phyloP scores from a whole-genome alignment of 495 filamentous ascomycete species.

The Emericellopsis terricola region DNA sequence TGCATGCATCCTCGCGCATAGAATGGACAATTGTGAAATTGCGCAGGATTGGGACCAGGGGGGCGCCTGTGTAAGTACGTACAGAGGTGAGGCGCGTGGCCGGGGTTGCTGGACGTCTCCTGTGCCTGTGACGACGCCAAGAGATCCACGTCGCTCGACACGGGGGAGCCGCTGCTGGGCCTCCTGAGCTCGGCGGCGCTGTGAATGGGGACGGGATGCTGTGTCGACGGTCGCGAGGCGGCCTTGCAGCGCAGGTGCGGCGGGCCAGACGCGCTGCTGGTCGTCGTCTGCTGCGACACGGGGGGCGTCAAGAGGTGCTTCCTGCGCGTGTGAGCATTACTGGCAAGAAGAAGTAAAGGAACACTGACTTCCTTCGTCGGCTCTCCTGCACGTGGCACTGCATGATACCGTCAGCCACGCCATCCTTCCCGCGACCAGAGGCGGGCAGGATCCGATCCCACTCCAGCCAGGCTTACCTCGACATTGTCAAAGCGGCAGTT shows the following conservation, averaged over 20 bases:
- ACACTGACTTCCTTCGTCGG: slow-evolving; percentile 68
- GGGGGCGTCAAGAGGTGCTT: slow-evolving; percentile 17
- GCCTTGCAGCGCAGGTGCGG: slow-evolving; percentile 19
- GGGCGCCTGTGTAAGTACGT: neutral
- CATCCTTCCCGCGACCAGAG: too few relatives aligned
- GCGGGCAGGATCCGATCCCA: neutral
- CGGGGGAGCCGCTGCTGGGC: slow-evolving; percentile 13
- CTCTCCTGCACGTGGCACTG: slow-evolving; percentile 72
- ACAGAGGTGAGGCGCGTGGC: slow-evolving; percentile 35
- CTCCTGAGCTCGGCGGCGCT: slow-evolving; percentile 8
- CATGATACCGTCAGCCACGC: too few relatives aligned
- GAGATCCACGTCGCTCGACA: too few relatives aligned
- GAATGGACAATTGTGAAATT: too few relatives aligned
- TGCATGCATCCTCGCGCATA: too few relatives aligned
- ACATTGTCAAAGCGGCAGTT: slow-evolving; percentile 83
- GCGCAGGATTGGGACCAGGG: slow-evolving; percentile 3
- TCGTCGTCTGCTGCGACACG: neutral
- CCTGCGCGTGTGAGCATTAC: slow-evolving; percentile 12
- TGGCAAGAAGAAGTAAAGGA: slow-evolving; percentile 2
- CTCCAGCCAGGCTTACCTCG: slow-evolving; percentile 16
- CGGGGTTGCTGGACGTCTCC: slow-evolving; percentile 9
- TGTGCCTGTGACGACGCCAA: too few relatives aligned
- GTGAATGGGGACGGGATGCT: slow-evolving; percentile 14
- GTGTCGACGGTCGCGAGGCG: slow-evolving; percentile 13
- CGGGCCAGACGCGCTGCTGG: slow-evolving; percentile 12